Conservation (phyloP, 306 rosid species). For the Fagus crenata region DNA sequence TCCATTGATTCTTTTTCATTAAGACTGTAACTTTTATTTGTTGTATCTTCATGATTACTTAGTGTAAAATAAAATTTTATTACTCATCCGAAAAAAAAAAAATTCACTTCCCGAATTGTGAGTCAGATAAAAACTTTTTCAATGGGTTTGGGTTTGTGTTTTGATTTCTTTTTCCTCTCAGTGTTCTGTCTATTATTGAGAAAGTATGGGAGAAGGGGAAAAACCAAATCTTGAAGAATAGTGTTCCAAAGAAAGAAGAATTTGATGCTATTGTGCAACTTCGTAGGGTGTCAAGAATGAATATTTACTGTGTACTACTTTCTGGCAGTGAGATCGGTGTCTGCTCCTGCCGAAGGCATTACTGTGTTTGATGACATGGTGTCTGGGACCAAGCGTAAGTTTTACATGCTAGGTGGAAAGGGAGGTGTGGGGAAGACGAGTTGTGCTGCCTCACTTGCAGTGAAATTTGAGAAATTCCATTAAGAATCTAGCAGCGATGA, state of each 20-base stretch:
- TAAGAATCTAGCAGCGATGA: too few relatives aligned
- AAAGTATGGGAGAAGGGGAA: not conserved
- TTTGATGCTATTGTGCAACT: slow-evolving; percentile 58
- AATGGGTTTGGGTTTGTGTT: not conserved
- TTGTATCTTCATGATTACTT: too few relatives aligned
- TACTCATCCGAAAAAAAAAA: too few relatives aligned
- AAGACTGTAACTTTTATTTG: too few relatives aligned
- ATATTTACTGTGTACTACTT: not conserved
- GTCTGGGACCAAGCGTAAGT: slow-evolving; percentile 49
- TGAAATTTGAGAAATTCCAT: too few relatives aligned
- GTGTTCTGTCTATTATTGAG: not conserved
- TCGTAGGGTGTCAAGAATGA: slow-evolving; percentile 18
- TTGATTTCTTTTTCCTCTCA: not conserved
- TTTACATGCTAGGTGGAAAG: slow-evolving; percentile 58
- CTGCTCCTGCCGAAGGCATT: slow-evolving; percentile 48
- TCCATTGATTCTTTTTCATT: too few relatives aligned
- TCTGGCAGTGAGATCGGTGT: slow-evolving; percentile 55
- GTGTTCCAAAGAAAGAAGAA: not conserved
- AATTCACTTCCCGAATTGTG: not conserved
- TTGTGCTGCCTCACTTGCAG: slow-evolving; percentile 41
- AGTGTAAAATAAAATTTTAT: too few relatives aligned
- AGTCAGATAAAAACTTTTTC: not conserved
- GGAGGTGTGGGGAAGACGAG: slow-evolving; percentile 66
- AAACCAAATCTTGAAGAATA: not conserved
- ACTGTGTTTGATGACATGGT: slow-evolving; percentile 56